Evolutionary conservation across 306 rosid species (phyloP).

Genomic region (Castanospermum australe): DNA sequence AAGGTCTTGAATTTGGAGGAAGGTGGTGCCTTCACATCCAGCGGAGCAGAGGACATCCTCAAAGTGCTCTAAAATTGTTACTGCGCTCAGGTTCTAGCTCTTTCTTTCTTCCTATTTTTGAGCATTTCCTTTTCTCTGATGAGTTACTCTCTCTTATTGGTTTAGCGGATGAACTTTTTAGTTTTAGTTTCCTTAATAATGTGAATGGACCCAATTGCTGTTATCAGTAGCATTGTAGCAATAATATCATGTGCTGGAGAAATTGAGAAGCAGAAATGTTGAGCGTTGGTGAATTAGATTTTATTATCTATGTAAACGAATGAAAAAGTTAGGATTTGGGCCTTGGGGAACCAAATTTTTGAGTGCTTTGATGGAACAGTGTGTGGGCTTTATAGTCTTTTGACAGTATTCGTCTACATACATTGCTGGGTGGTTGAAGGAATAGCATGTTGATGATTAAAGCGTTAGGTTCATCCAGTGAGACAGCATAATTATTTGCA

Average conservation of each 20-base stretch:
- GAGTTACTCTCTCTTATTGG: neutral
- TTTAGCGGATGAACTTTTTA: conserved; percentile 1
- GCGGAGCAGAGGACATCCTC: conserved; percentile 85
- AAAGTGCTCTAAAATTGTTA: conserved; percentile 44
- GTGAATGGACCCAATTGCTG: neutral
- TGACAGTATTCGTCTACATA: neutral
- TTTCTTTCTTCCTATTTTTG: neutral
- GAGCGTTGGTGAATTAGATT: neutral
- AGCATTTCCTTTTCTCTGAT: neutral
- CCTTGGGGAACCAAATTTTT: neutral
- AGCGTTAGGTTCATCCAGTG: neutral
- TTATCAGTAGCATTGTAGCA: neutral
- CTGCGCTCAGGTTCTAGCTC: neutral
- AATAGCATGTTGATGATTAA: neutral
- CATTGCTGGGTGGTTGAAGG: neutral
- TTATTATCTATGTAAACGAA: neutral
- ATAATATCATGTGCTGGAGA: neutral
- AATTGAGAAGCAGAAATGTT: neutral
- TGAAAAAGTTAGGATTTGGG: neutral
- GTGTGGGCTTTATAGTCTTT: neutral
- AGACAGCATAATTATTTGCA: neutral
- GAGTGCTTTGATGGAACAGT: neutral
- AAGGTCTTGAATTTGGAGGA: conserved; percentile 95
- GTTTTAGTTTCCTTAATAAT: neutral
- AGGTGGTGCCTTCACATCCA: conserved; percentile 92